Conservation (phyloP, 129 eudicot species). For the Lactuca sativa region DNA sequence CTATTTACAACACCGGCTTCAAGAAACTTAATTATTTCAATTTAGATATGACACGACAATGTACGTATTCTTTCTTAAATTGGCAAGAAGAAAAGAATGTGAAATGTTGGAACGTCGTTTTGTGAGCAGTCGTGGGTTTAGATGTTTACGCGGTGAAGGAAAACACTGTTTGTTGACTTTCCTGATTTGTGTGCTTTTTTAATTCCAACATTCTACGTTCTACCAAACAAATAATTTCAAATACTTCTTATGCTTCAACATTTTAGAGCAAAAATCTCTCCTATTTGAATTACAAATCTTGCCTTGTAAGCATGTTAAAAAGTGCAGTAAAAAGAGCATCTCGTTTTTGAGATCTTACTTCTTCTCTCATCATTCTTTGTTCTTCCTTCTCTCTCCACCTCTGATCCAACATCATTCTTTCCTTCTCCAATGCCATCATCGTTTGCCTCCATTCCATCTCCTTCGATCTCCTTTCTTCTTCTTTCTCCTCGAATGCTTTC, state of each 20-base stretch:
- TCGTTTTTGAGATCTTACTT: constrained; percentile 66
- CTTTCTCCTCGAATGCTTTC: constrained; percentile 61
- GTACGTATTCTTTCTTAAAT: no score
- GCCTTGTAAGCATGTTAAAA: constrained; percentile 60
- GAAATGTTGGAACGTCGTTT: not conserved
- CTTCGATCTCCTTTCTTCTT: constrained; percentile 66
- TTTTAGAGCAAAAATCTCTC: not conserved
- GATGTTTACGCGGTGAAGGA: not conserved
- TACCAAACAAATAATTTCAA: no score
- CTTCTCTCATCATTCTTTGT: constrained; percentile 65
- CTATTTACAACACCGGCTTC: not conserved
- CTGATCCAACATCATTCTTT: constrained; percentile 63
- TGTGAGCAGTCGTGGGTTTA: not conserved
- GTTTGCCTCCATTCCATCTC: constrained; percentile 81
- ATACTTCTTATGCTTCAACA: not conserved
- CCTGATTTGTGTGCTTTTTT: not conserved
- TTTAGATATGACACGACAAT: not conserved
- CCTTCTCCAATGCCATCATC: constrained; percentile 71
- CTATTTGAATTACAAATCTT: constrained; percentile 29
- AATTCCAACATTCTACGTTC: not conserved
- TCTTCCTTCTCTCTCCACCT: constrained; percentile 82
- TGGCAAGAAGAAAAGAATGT: not conserved
- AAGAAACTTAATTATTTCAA: not conserved
- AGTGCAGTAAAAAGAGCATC: constrained; percentile 67
- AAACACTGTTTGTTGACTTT: not conserved